Evolutionary conservation across 2,329 filamentous ascomycete species (phyloP).

Genomic region (Venturia effusa): DNA sequence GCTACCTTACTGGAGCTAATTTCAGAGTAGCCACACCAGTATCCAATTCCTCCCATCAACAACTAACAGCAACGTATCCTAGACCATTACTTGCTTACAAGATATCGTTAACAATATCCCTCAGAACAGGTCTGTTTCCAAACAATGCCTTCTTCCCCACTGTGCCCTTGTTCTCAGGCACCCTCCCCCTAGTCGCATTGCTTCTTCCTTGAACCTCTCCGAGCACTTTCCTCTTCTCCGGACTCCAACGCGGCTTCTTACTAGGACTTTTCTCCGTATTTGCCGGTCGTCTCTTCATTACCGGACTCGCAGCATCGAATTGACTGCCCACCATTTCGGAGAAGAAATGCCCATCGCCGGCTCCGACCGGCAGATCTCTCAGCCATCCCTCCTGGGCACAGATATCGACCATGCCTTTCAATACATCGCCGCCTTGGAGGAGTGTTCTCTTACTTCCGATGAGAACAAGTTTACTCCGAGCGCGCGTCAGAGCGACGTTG

Average conservation of each 20-base stretch:
- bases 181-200: conserved; percentile 27
- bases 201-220: neutral
- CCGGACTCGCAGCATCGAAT: conserved; percentile 21
- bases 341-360: conserved; percentile 58
- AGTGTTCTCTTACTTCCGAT: conserved; percentile 74
- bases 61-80: no score
- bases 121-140: conserved; percentile 56
- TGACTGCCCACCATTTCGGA: conserved; percentile 37
- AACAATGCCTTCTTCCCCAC: conserved; percentile 46
- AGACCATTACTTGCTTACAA: neutral
- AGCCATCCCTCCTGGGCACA: conserved; percentile 75
- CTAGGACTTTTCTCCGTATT: neutral
- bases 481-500: conserved; percentile 90
- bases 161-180: conserved; percentile 50
- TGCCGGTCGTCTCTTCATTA: neutral
- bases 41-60: neutral
- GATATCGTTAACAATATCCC: conserved; percentile 65
- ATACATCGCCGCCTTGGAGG: conserved; percentile 53
- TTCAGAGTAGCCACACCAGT: neutral
- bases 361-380: conserved; percentile 56
- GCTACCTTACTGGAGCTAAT: neutral
- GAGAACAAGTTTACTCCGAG: conserved; percentile 83
- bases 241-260: neutral
- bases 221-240: neutral
- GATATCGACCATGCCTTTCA: conserved; percentile 62